phyloP scores from a whole-genome alignment of 2,329 filamentous ascomycete species.

The Tetracladium maxilliforme region DNA sequence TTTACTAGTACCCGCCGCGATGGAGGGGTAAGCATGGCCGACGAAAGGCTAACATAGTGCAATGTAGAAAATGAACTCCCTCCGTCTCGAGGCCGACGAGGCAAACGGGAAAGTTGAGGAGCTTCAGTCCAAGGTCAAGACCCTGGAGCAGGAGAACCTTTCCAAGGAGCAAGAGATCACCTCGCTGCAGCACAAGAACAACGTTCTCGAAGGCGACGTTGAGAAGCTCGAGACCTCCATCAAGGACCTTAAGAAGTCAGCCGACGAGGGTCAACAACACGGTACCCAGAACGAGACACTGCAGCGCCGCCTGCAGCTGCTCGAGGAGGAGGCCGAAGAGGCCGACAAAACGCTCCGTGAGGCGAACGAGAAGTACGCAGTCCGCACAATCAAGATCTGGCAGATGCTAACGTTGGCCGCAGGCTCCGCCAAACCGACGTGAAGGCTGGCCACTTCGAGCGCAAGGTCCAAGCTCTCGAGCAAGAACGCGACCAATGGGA shows the following conservation, averaged over 20 bases:
- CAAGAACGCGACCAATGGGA: slow-evolving; percentile 88
- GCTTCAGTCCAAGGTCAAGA: slow-evolving; percentile 74
- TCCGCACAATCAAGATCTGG: slow-evolving; percentile 2
- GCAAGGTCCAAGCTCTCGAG: slow-evolving; percentile 96
- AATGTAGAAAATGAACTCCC: slow-evolving; percentile 92
- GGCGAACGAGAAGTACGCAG: slow-evolving; percentile 90
- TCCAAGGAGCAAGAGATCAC: slow-evolving; percentile 97
- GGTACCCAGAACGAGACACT: slow-evolving; percentile 85
- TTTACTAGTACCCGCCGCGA: too few relatives aligned
- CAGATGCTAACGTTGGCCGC: slow-evolving; percentile 8
- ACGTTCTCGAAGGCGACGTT: slow-evolving; percentile 74
- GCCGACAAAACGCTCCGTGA: slow-evolving; percentile 93
- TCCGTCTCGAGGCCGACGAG: slow-evolving; percentile 89
- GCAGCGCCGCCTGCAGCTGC: slow-evolving; percentile 80
- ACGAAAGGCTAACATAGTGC: too few relatives aligned
- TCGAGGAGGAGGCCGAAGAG: slow-evolving; percentile 96
- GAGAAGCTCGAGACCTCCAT: slow-evolving; percentile 80
- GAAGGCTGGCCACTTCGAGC: slow-evolving; percentile 98
- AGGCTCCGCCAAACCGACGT: slow-evolving; percentile 98
- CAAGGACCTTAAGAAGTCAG: slow-evolving; percentile 77
- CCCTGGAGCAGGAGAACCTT: slow-evolving; percentile 85
- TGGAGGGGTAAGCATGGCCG: too few relatives aligned
- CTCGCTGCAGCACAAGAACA: slow-evolving; percentile 90
- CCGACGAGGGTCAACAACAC: slow-evolving; percentile 68
- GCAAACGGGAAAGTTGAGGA: slow-evolving; percentile 72